Conservation (phyloP, 2,329 filamentous ascomycete genomes). For the Scedosporium boydii region DNA sequence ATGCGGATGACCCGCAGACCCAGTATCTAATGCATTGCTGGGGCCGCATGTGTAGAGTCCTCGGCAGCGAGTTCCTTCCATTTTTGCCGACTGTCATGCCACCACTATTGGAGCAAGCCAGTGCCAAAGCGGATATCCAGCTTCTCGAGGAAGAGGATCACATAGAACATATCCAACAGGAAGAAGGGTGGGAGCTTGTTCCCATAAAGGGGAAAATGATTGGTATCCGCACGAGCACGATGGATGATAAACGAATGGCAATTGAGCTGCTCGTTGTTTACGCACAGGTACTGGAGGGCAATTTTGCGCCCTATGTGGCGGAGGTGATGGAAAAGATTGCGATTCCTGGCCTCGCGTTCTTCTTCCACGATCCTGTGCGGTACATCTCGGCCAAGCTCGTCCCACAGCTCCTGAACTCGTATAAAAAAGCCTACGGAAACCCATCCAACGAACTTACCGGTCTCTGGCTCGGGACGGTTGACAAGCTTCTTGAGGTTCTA, state of each 20-base stretch:
- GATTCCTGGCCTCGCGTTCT: constrained; percentile 87
- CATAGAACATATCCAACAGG: constrained; percentile 82
- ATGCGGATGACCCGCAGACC: constrained; percentile 89
- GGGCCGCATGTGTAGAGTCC: constrained; percentile 95
- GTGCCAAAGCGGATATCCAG: constrained; percentile 95
- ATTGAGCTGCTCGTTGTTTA: constrained; percentile 97
- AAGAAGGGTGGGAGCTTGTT: constrained; percentile 96
- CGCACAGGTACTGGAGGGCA: constrained; percentile 85
- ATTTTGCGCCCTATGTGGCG: constrained; percentile 84
- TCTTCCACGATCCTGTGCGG: constrained; percentile 96
- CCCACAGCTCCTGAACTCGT: constrained; percentile 84
- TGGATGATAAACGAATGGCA: constrained; percentile 99
- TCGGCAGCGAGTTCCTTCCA: constrained; percentile 82
- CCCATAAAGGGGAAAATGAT: constrained; percentile 97
- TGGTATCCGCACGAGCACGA: constrained; percentile 90
- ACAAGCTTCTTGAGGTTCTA: constrained; percentile 87
- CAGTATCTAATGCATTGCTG: constrained; percentile 98
- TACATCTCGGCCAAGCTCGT: constrained; percentile 93
- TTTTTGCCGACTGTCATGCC: constrained; percentile 93
- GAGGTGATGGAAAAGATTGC: constrained; percentile 97
- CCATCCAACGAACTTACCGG: constrained; percentile 69
- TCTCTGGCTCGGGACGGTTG: constrained; percentile 77
- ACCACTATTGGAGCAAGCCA: constrained; percentile 79
- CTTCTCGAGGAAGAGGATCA: constrained; percentile 92
- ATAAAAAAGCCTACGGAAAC: constrained; percentile 82